phyloP scores from a whole-genome alignment of 2,329 filamentous ascomycete genomes.

The Ophiostoma piceae region DNA sequence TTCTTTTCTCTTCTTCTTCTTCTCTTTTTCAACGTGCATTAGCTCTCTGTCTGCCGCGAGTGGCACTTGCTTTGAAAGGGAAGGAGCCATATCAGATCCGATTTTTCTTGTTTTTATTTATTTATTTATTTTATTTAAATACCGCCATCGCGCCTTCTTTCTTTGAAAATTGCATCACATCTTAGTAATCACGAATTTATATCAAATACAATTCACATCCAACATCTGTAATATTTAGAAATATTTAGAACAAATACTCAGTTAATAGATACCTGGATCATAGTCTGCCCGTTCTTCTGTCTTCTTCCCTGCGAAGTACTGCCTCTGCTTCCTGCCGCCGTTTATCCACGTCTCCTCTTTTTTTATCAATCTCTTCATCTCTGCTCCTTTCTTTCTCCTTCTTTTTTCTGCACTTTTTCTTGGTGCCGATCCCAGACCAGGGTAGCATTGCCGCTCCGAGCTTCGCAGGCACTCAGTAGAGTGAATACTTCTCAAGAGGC shows the following conservation, averaged over 20 bases:
- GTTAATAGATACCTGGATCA: neutral
- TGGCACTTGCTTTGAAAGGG: slow-evolving; percentile 5
- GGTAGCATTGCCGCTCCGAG: slow-evolving; percentile 13
- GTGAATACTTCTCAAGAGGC: too few relatives aligned
- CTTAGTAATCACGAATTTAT: too few relatives aligned
- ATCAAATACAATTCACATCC: too few relatives aligned
- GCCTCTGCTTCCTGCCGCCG: neutral
- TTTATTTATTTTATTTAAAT: neutral
- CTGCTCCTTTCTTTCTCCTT: neutral
- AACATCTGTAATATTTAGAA: neutral
- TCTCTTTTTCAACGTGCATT: neutral
- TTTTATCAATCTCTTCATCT: slow-evolving; percentile 15
- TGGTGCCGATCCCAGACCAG: slow-evolving; percentile 10
- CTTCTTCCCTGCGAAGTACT: too few relatives aligned
- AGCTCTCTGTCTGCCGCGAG: neutral
- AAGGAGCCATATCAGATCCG: slow-evolving; percentile 8
- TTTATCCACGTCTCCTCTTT: slow-evolving; percentile 9
- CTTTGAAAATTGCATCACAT: too few relatives aligned
- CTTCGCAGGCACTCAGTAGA: neutral
- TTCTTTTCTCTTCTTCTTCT: neutral
- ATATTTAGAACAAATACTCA: neutral
- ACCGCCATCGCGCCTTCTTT: too few relatives aligned
- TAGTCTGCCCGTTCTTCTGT: neutral
- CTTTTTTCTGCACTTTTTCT: neutral
- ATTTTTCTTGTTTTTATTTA: neutral